Conservation (phyloP, 129 eudicot genomes). For the Centaurea solstitialis region DNA sequence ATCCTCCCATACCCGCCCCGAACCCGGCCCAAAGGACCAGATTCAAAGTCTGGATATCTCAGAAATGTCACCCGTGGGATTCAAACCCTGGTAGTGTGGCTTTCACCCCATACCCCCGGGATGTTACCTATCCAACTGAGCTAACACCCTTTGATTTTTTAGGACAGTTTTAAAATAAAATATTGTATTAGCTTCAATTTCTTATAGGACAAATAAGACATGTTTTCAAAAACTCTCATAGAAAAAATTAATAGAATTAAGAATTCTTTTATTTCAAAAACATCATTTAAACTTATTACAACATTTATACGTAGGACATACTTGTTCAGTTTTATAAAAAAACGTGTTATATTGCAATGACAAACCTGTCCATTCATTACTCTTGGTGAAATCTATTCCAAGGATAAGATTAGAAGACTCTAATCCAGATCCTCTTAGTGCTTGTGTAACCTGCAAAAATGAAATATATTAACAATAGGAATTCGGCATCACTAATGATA, state of each 20-base stretch:
- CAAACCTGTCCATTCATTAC: conserved; percentile 90
- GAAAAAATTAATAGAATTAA: background rate
- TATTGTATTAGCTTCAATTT: background rate
- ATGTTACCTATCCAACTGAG: too few relatives aligned
- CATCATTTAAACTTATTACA: background rate
- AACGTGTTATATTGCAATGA: background rate
- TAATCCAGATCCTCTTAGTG: conserved; percentile 68
- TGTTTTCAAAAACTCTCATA: background rate
- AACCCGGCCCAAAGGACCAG: too few relatives aligned
- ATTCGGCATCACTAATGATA: background rate
- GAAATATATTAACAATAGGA: background rate
- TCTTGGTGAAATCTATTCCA: conserved; percentile 79
- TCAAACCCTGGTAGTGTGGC: too few relatives aligned
- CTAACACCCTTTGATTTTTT: too few relatives aligned
- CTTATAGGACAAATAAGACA: background rate
- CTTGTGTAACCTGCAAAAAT: conserved; percentile 61
- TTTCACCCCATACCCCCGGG: too few relatives aligned
- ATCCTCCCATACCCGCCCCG: too few relatives aligned
- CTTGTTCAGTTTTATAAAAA: background rate
- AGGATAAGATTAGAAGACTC: conserved; percentile 83
- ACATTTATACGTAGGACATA: background rate
- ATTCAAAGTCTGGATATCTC: too few relatives aligned
- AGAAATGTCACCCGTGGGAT: too few relatives aligned
- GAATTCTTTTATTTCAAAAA: background rate
- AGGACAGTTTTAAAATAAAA: background rate